Evolutionary conservation across 2,329 filamentous ascomycete species (phyloP).

Genomic region (Cylindrodendrum hubeiense): DNA sequence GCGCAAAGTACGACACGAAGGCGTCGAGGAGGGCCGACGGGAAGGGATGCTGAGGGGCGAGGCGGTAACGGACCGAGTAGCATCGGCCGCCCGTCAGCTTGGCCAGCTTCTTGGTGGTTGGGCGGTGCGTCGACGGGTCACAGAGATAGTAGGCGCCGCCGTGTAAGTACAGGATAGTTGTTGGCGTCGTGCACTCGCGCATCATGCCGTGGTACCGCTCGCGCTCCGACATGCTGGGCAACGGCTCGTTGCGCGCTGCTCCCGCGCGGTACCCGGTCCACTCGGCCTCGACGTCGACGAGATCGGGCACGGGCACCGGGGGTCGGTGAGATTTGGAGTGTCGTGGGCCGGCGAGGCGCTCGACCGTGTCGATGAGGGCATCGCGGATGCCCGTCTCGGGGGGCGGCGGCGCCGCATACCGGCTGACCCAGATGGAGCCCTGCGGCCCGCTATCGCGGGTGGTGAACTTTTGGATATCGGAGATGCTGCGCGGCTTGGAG

Average conservation of each 20-base stretch:
- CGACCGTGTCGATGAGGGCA: conserved; percentile 68
- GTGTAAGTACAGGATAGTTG: conserved; percentile 80
- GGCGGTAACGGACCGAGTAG: conserved; percentile 79
- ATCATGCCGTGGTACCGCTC: conserved; percentile 76
- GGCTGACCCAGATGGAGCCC: conserved; percentile 85
- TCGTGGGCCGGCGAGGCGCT: conserved; percentile 37
- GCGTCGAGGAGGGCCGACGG: conserved; percentile 81
- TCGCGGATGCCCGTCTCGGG: conserved; percentile 68
- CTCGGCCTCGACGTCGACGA: conserved; percentile 74
- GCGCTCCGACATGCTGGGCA: conserved; percentile 70
- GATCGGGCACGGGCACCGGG: conserved; percentile 59
- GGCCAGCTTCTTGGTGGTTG: conserved; percentile 70
- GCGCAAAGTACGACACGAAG: conserved; percentile 77
- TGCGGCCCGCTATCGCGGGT: conserved; percentile 76
- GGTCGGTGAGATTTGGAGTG: conserved; percentile 7
- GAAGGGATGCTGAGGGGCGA: conserved; percentile 81
- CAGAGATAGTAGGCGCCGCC: conserved; percentile 81
- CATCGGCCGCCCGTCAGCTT: conserved; percentile 75
- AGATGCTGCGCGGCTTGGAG: conserved; percentile 63
- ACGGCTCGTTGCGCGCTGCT: conserved; percentile 61
- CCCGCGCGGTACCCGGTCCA: conserved; percentile 78
- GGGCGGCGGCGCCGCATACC: conserved; percentile 72
- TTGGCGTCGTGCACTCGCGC: conserved; percentile 72
- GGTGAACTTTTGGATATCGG: conserved; percentile 72
- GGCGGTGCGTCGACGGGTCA: conserved; percentile 77